These are phyloP conservation scores for Basidiobolus meristosporus DNA, from an alignment of 371 early-diverging fungal genomes.

Conservation along the genomic window DNA sequence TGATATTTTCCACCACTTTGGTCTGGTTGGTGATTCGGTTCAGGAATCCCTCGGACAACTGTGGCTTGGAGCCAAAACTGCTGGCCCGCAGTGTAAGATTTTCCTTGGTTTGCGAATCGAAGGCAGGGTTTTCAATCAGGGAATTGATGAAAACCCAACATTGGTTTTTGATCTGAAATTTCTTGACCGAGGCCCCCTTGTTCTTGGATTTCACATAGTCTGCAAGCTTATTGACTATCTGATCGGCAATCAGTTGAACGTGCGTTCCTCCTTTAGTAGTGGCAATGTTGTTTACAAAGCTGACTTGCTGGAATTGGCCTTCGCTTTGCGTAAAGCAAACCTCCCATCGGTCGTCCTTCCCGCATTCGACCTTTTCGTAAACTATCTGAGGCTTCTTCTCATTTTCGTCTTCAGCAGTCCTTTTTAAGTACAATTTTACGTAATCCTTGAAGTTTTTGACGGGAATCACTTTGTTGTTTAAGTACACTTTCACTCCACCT, in stretches of 20 bases:
- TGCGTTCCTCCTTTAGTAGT: conserved; percentile 98
- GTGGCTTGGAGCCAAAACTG: conserved; percentile 83
- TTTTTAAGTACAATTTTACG: conserved; percentile 47
- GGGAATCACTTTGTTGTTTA: conserved; percentile 76
- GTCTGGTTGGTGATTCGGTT: conserved; percentile 26
- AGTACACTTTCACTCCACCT: conserved; percentile 67
- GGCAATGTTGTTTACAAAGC: conserved; percentile 97
- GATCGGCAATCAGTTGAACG: conserved; percentile 79
- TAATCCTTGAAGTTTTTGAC: conserved; percentile 89
- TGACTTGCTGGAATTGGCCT: conserved; percentile 93
- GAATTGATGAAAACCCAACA: conserved; percentile 96
- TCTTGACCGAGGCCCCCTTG: conserved; percentile 61
- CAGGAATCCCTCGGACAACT: conserved; percentile 64
- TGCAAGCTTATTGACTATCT: conserved; percentile 58
- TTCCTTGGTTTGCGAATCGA: conserved; percentile 99
- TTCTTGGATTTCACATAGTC: conserved; percentile 72
- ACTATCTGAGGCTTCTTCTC: conserved; percentile 23
- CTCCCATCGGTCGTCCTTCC: not conserved
- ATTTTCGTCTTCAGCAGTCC: conserved; percentile 19
- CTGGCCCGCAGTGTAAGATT: conserved; percentile 75
- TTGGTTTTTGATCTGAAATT: conserved; percentile 80
- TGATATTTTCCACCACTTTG: conserved; percentile 63
- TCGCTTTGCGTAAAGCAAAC: conserved; percentile 26
- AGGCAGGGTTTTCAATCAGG: conserved; percentile 95
- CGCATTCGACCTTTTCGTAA: conserved; percentile 31